Base-by-base conservation (phyloP, 768 basidiomycete genomes). In the Cubamyces sp. region DNA sequence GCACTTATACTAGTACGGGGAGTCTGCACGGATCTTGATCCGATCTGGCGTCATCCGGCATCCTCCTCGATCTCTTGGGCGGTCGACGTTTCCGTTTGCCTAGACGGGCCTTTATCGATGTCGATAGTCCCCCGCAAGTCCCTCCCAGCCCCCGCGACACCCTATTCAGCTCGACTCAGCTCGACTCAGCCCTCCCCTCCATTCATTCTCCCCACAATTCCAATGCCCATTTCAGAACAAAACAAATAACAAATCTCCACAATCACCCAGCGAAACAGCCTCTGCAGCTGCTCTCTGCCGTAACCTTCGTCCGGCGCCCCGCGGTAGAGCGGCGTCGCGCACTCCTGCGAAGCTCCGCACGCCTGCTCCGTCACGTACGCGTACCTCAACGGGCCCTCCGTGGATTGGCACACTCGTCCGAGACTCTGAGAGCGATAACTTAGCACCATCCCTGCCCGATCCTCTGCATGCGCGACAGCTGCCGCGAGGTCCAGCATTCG, bases 1-100 rank as follows among this genome's bases (percentile, higher is more conserved):
- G 71, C 73, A 75, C 77, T 81, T 82, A 83, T 83, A 82, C 74
- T 71, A 69, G 71, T n/a, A 60, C 69, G 67, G 68, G 70, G 77
- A 82, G 84, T 82, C 83, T 82, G 80, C 82, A 78, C 86, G 85
- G 87, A 89, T 87, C 87, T 86, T 84, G 87, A 88, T 89, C 85
- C 82, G 84, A 85, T 74, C 72, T 72, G 62, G 67, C 66, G 67
- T 69, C 66, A 68, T 59, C 69, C 69, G 69, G 65, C 63, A 64
- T 64, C 63, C 63, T 60, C 63, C 62, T 56, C 54, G 58, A 60
- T 56, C 54, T 54, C 34, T 47, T 41, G 43, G 45, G 58, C 63
- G 63, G 45, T 49, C 54, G 54, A 58, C 34, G 57, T 40, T 50
- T 45, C 30, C n/a, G 43, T 42, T 34, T 63, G 48, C 58, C 54